Conservation (phyloP, 2,329 filamentous ascomycete genomes). For the Beauveria sp. region DNA sequence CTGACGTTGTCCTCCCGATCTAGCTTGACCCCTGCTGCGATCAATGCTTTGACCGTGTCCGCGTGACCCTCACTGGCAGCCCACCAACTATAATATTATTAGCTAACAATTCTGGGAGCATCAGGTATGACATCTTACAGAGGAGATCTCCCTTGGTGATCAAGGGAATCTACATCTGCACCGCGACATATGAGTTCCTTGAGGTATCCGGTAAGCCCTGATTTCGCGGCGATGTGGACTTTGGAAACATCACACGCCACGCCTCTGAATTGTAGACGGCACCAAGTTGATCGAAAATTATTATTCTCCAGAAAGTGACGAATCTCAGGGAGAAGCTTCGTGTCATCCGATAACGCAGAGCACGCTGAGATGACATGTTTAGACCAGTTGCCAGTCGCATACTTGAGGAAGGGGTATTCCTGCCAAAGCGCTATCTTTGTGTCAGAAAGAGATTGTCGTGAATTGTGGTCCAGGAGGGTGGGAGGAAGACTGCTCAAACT, state of each 20-base stretch:
- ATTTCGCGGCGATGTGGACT: neutral
- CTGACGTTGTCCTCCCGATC: neutral
- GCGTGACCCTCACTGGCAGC: slow-evolving; percentile 19
- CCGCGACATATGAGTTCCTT: neutral
- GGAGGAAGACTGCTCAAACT: neutral
- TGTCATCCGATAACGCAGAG: neutral
- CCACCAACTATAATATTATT: slow-evolving; percentile 14
- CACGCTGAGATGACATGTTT: slow-evolving; percentile 15
- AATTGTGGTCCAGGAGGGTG: neutral
- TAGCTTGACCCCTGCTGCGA: neutral
- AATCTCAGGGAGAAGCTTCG: neutral
- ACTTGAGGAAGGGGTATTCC: slow-evolving; percentile 22
- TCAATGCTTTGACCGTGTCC: neutral
- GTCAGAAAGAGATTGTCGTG: neutral
- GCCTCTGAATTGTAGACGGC: slow-evolving; percentile 11
- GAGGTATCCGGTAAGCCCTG: neutral
- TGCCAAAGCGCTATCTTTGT: slow-evolving; percentile 5
- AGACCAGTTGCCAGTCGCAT: slow-evolving; percentile 24
- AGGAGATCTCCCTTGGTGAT: slow-evolving; percentile 15
- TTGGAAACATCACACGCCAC: neutral
- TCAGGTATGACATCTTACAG: slow-evolving; percentile 14
- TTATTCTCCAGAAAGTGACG: neutral
- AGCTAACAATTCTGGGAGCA: neutral
- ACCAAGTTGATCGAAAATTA: slow-evolving; percentile 14
- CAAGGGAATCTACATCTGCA: slow-evolving; percentile 12